phyloP scores from a whole-genome alignment of 495 filamentous ascomycete genomes.

The Penicillium simplicissimum region DNA sequence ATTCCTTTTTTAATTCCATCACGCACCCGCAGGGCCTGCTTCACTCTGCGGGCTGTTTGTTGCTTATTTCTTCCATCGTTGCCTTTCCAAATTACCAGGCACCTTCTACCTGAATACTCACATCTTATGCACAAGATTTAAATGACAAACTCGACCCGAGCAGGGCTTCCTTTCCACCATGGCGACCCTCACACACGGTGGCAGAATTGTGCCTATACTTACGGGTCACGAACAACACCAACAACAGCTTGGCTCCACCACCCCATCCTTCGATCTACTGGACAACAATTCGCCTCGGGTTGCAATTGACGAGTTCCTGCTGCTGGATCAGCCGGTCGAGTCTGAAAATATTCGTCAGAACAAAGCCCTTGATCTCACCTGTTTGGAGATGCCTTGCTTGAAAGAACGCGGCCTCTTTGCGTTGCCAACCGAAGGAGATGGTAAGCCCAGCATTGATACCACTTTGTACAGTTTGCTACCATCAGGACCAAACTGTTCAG shows the following conservation, averaged over 20 bases:
- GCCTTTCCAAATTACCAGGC: conserved; percentile 8
- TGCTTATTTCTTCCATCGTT: conserved; percentile 12
- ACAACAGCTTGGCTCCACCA: conserved; percentile 18
- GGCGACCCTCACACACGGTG: conserved; percentile 44
- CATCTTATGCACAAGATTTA: conserved; percentile 21
- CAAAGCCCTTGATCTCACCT: conserved; percentile 29
- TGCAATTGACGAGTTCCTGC: conserved; percentile 1
- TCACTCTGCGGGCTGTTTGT: conserved; percentile 27
- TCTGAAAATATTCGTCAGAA: conserved; percentile 15
- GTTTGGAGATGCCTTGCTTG: conserved; percentile 42
- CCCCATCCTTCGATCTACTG: conserved; percentile 19
- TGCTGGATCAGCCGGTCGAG: conserved; percentile 21
- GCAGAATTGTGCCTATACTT: conserved; percentile 53
- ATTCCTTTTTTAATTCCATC: conserved; percentile 29
- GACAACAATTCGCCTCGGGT: conserved; percentile 3
- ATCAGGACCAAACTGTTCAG: neutral
- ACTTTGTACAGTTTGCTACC: neutral
- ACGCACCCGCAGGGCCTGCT: conserved; percentile 31
- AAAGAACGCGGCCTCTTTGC: conserved; percentile 43
- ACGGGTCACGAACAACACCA: conserved; percentile 30
- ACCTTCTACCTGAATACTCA: conserved; percentile 10
- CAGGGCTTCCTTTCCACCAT: conserved; percentile 39
- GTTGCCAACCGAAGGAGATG: conserved; percentile 48
- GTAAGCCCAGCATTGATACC: conserved; percentile 25
- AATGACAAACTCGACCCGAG: conserved; percentile 43